Conservation (phyloP, 2,329 filamentous ascomycete species). For the Fusarium haematococcum region DNA sequence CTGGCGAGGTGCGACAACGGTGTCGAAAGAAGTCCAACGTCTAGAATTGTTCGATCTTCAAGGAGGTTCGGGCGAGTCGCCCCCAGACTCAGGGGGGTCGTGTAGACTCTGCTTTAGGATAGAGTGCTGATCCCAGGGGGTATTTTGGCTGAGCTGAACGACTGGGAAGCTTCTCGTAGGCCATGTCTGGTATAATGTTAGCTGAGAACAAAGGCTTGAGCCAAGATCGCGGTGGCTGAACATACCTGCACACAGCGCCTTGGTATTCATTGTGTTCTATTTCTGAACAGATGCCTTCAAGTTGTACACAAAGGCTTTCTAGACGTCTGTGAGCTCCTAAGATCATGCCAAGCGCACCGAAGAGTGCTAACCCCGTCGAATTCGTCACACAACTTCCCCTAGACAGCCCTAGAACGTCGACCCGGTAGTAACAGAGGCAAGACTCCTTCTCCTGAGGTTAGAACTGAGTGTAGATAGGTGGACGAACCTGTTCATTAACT, state of each 20-base stretch:
- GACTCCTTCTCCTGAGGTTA: conserved; percentile 19
- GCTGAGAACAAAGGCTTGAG: conserved; percentile 10
- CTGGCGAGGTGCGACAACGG: neutral
- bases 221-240: conserved; percentile 26
- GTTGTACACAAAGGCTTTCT: conserved; percentile 19
- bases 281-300: conserved; percentile 12
- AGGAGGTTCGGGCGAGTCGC: neutral
- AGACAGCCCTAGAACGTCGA: conserved; percentile 22
- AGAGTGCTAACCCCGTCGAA: conserved; percentile 25
- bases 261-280: neutral
- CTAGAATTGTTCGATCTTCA: neutral
- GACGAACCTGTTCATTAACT: conserved; percentile 11
- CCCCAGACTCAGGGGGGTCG: neutral
- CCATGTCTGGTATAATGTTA: conserved; percentile 7
- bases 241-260: conserved; percentile 12
- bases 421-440: conserved; percentile 8
- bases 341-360: conserved; percentile 20
- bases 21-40: neutral
- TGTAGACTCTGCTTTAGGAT: neutral
- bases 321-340: neutral
- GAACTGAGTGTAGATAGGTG: conserved; percentile 7
- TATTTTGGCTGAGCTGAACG: neutral
- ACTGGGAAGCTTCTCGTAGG: neutral
- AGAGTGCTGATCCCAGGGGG: neutral
- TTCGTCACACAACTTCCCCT: conserved; percentile 19